A percentile compares a stretch with the other conserved stretches of the same genome.
Conservation (phyloP, 1,284 basidiomycete genomes). For the Anthracocystis panici-leucophaei region DNA sequence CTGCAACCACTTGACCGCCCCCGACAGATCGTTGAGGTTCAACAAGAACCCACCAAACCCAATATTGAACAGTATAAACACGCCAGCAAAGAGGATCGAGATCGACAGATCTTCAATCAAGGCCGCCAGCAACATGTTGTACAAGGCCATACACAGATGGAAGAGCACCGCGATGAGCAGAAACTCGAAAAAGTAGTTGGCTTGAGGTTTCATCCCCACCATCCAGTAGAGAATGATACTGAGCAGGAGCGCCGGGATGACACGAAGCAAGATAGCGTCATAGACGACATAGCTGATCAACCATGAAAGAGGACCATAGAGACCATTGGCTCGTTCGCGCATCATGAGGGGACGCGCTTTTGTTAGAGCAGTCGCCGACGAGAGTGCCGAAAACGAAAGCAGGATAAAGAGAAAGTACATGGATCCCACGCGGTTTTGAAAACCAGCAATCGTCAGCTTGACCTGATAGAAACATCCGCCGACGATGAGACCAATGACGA, state of each 20-base stretch:
- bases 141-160: slow-evolving; percentile 47
- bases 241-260: slow-evolving; percentile 44
- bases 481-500: slow-evolving; percentile 51
- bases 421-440: slow-evolving; percentile 62
- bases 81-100: slow-evolving; percentile 49
- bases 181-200: slow-evolving; percentile 58
- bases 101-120: slow-evolving; percentile 50
- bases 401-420: slow-evolving; percentile 61
- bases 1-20: slow-evolving; percentile 55
- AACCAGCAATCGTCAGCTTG: slow-evolving; percentile 54
- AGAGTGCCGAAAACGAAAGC: slow-evolving; percentile 50
- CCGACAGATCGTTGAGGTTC: slow-evolving; percentile 49
- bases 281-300: slow-evolving; percentile 52
- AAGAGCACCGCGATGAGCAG: slow-evolving; percentile 56
- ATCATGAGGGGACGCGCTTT: slow-evolving; percentile 54
- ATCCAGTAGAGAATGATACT: slow-evolving; percentile 57
- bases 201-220: slow-evolving; percentile 53
- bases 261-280: slow-evolving; percentile 51
- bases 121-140: slow-evolving; percentile 56
- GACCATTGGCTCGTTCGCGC: slow-evolving; percentile 58
- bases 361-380: slow-evolving; percentile 40
- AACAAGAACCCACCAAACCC: slow-evolving; percentile 61
- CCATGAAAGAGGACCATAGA: slow-evolving; percentile 54
- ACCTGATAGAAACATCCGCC: slow-evolving; percentile 63
- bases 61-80: slow-evolving; percentile 59